phyloP scores from a whole-genome alignment of 2,329 filamentous ascomycete genomes.

The Fusarium sp. region DNA sequence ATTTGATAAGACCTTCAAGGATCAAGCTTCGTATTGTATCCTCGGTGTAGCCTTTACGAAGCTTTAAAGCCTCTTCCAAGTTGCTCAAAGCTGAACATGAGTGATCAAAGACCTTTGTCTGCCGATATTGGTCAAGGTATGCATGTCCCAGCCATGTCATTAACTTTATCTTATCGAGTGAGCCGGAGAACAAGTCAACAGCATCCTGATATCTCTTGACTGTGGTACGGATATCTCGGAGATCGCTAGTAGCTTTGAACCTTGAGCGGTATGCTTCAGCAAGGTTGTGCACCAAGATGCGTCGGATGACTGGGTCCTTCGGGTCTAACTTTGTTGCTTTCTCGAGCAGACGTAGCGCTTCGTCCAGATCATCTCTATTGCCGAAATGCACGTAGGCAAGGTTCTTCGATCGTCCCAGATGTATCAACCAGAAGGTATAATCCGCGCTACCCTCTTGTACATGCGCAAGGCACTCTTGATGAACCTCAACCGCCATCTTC shows the following conservation, averaged over 20 bases:
- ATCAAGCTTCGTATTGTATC: not conserved
- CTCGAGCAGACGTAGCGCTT: not conserved
- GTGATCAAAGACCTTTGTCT: not conserved
- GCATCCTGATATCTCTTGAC: not conserved
- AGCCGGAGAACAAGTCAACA: not conserved
- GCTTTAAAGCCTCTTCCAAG: not conserved
- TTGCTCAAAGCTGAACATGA: not conserved
- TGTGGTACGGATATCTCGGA: not conserved
- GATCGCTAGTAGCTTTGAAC: not conserved
- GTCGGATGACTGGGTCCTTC: rapidly evolving
- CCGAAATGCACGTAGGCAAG: not conserved
- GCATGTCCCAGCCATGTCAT: not conserved
- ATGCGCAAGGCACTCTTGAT: not conserved
- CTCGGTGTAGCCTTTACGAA: not conserved
- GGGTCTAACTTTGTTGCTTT: rapidly evolving
- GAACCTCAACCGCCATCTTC: not conserved
- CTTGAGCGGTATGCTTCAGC: not conserved
- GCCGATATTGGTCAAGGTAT: not conserved
- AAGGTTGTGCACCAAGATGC: rapidly evolving
- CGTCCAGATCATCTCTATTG: rapidly evolving
- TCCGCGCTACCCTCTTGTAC: rapidly evolving
- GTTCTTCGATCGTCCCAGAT: not conserved
- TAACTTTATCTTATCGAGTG: not conserved
- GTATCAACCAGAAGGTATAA: not conserved
- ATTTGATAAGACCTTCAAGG: not conserved